Evolutionary conservation across 2,329 filamentous ascomycete species (phyloP), one percentile per base, ranked within the genome.

Genomic region (Endoconidiophora polonica): DNA sequence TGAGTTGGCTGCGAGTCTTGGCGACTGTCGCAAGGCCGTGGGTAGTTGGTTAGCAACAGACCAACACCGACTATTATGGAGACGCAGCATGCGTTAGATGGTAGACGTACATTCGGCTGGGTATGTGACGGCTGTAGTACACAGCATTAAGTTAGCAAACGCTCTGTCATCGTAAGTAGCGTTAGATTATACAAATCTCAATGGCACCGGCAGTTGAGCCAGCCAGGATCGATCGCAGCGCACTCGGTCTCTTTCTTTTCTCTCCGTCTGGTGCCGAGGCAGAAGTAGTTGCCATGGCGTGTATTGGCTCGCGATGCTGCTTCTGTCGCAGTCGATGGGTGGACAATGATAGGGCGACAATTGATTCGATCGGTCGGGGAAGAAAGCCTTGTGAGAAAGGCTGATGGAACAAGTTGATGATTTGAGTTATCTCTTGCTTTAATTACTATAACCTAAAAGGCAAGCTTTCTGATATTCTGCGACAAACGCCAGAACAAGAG

Each of bases 1-100:
- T 98, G 60, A 98, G 79, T 66, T 96, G 91, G 50, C 85, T 85
- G 58, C 91, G 75, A 49, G 91, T 96, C 71, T 96, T 96, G 59
- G 90, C 90, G 68, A 96, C 81, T 86, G 61, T 52, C 37, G 44
- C 12, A 10, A 16, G 20, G 23, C 5, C 10, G 22, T 12, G 9
- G 12, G 42, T 9, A 22, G 46, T 52, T 49, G 56, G 52, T 55
- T 53, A 54, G 54, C 54, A 29, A 16, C n/a, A 29, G 23, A 22
- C 22, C 18, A 36, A 22, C 23, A 1, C 12, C 9, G 5, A 33
- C 22, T 29, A 6, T 43, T 52, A 40, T 50, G 48, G 41, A 40
- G 33, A 38, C 37, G 33, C 46, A 55, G 37, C 16, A 50, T 16
- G 42, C 46, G 26, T 20, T 39, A 43, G 33, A 24, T 16, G 9